Evolutionary conservation across 2,329 filamentous ascomycete genomes (phyloP), one percentile per base, ranked within the genome.

Genomic region (Coniella lustricola): DNA sequence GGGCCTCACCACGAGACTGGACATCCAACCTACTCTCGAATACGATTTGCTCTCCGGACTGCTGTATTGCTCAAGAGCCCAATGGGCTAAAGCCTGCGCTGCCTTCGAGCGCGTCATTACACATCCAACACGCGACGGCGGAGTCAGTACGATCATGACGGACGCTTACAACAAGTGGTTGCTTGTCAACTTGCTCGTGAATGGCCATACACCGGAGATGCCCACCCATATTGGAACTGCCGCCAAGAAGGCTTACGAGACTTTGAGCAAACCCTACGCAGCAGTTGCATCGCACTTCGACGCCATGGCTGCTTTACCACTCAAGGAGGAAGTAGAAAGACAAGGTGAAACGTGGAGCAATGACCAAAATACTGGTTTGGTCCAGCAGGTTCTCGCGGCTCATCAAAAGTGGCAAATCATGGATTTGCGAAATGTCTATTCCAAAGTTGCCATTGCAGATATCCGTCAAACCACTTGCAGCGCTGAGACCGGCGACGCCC

Each of bases 111-210:
- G 79, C 50, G 77, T 80, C 37, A 71, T 95, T 32, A 78, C 82
- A 3, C 82, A 83, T 49, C 87, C 90, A 1, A 72, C 75, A 0
- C 73, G 71, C 44, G 82, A 82, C 17, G 70, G 74, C 29, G 74
- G 79, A 32, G 73, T 81, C 12, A 91, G 84, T 64, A 84, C 82
- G 62, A 75, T 94, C 44, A 93, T 93, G 85, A 73, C 86, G 3
- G 89, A 95, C 56, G 87, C 88, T 5, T 91, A 95, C 72, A 94
- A 91, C 68, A 94, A 91, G 66, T 96, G 89, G 86, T 63, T 94
- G 8, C 69, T 98, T 14, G 76, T 90, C 9, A 81, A 82, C 46
- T 73, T 96, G 47, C 70, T 98, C 16, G 73, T 79, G 7, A 70
- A 82, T 46, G 90, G 90, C 55, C 78, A 73, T 58, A 70, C 72